phyloP scores from a whole-genome alignment of 2,329 filamentous ascomycete genomes.

The Fusarium sp. region DNA sequence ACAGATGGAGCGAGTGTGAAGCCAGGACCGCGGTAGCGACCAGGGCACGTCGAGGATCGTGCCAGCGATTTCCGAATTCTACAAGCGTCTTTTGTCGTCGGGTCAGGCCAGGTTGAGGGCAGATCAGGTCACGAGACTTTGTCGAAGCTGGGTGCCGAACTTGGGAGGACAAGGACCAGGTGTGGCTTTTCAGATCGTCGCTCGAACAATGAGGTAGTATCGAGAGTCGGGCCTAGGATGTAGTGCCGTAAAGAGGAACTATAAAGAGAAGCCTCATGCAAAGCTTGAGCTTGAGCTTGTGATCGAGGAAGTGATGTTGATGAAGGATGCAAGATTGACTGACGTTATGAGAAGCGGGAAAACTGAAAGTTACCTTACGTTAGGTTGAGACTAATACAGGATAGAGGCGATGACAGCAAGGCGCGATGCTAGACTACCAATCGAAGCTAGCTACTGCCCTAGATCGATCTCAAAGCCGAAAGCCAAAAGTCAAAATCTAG shows the following conservation, averaged over 20 bases:
- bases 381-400: slow-evolving; percentile 26
- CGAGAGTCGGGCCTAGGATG: not conserved
- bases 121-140: slow-evolving; percentile 36
- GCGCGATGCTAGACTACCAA: slow-evolving; percentile 29
- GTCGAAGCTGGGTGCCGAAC: slow-evolving; percentile 13
- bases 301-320: slow-evolving; percentile 20
- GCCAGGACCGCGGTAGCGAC: slow-evolving; percentile 16
- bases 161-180: slow-evolving; percentile 33
- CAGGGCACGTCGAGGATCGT: slow-evolving; percentile 36
- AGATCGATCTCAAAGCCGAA: slow-evolving; percentile 10
- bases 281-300: not conserved
- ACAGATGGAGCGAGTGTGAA: slow-evolving; percentile 18
- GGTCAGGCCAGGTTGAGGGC: slow-evolving; percentile 1
- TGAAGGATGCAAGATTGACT: slow-evolving; percentile 25
- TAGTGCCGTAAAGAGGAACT: no score
- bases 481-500: slow-evolving; percentile 5
- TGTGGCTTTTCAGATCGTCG: slow-evolving; percentile 24
- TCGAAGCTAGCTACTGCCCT: slow-evolving; percentile 17
- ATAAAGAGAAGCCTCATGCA: not conserved
- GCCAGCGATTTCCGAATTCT: slow-evolving; percentile 25
- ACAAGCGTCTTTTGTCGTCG: slow-evolving; percentile 16
- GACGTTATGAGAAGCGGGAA: slow-evolving; percentile 35
- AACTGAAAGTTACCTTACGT: slow-evolving; percentile 12
- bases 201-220: slow-evolving; percentile 13
- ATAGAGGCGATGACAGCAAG: slow-evolving; percentile 32